Evolutionary conservation across 2,329 filamentous ascomycete genomes (phyloP).

Genomic region (Ceratocystis diversiconidia): DNA sequence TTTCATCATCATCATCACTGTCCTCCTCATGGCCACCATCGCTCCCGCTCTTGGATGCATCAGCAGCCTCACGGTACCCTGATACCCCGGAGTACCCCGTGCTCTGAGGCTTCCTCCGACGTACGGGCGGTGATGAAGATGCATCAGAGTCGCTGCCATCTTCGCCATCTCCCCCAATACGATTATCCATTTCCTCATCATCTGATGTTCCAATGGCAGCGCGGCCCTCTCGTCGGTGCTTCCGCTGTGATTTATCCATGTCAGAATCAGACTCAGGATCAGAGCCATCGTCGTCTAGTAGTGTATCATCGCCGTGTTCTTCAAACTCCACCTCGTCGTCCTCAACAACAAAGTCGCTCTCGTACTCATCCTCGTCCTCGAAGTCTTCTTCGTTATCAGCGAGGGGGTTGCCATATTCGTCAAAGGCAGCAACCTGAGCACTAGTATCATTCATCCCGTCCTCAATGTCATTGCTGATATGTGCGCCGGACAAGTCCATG

Average conservation of each 20-base stretch:
- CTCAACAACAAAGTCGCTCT: slow-evolving; percentile 14
- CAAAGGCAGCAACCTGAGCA: not conserved
- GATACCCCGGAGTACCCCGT: not conserved
- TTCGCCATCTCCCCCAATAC: not conserved
- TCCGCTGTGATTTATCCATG: not conserved
- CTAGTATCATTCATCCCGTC: not conserved
- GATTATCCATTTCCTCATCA: not conserved
- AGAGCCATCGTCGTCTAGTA: slow-evolving; percentile 4
- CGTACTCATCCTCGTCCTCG: slow-evolving; percentile 7
- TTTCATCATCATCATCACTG: not conserved
- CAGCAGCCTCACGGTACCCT: not conserved
- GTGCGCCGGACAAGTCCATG: not conserved
- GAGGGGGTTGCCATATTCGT: not conserved
- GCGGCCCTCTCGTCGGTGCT: not conserved
- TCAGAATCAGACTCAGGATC: not conserved
- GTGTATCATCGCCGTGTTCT: not conserved
- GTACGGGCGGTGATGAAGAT: not conserved
- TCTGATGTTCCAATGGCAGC: not conserved
- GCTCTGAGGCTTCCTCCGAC: not conserved
- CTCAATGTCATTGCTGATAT: not conserved
- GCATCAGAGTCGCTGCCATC: not conserved
- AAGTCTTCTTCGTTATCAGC: not conserved
- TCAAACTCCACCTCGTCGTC: slow-evolving; percentile 15
- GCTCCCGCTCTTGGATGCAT: not conserved
- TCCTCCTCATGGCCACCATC: not conserved